These are phyloP conservation scores for Ogataea parapolymorpha DNA, from an alignment of 805 yeast species.

Conservation along the genomic window DNA sequence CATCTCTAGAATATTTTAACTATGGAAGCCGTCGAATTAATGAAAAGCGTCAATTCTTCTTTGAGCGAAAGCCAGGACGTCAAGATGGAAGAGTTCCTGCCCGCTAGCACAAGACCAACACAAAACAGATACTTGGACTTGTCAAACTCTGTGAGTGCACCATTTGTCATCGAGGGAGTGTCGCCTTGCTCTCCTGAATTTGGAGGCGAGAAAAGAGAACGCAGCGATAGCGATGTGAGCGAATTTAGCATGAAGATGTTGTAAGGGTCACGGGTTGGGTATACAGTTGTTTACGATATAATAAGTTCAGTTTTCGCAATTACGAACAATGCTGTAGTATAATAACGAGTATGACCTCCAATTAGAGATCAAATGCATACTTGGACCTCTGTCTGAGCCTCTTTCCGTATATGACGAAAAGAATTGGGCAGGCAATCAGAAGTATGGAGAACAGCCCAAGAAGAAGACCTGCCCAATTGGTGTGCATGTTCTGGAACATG, in stretches of 20 bases:
- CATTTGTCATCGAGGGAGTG: slow-evolving; percentile 61
- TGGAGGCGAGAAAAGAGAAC: slow-evolving; percentile 16
- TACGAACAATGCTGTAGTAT: neutral
- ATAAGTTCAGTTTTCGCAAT: neutral
- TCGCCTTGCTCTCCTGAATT: slow-evolving; percentile 50
- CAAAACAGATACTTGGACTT: slow-evolving; percentile 47
- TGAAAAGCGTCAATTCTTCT: neutral
- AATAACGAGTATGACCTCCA: too few species aligned
- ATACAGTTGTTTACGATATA: neutral
- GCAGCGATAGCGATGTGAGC: slow-evolving; percentile 22
- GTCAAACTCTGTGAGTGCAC: slow-evolving; percentile 54
- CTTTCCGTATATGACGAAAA: slow-evolving; percentile 59
- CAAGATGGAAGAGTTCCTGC: slow-evolving; percentile 1
- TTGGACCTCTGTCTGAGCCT: slow-evolving; percentile 53
- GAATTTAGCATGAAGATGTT: slow-evolving; percentile 16
- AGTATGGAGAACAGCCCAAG: slow-evolving; percentile 58
- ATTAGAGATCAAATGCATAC: slow-evolving; percentile 43
- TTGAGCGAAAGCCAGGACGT: neutral
- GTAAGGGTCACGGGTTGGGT: neutral
- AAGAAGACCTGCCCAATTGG: slow-evolving; percentile 76
- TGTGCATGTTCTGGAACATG: slow-evolving; percentile 67
- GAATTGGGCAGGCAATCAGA: slow-evolving; percentile 65
- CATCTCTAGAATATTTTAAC: neutral
- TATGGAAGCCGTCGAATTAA: slow-evolving; percentile 9
- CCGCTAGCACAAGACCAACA: neutral